Percentiles rank a stretch among this genome's conserved stretches.
These are phyloP conservation scores for Apiospora kogelbergensis DNA, from an alignment of 2,329 filamentous ascomycete species.

Conservation along the genomic window DNA sequence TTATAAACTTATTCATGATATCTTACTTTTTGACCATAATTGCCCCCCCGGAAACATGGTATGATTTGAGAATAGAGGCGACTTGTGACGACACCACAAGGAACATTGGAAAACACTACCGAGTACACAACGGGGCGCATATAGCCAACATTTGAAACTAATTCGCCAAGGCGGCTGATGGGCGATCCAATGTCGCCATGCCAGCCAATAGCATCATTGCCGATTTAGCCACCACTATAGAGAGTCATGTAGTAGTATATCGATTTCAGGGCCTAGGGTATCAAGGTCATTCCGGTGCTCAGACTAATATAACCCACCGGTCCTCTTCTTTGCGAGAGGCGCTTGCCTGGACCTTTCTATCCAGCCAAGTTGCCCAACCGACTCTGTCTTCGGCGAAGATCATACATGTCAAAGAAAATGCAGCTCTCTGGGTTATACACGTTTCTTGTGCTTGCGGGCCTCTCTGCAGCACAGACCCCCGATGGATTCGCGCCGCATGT, in stretches of 20 bases:
- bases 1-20: constrained; percentile 5
- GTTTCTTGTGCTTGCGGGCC: not conserved
- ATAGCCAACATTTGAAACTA: not conserved
- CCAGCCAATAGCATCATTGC: not conserved
- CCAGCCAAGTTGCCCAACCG: not conserved
- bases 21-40: not conserved
- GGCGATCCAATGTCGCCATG: not conserved
- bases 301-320: not conserved
- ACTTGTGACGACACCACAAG: not conserved
- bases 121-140: not conserved
- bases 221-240: not conserved
- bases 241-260: not conserved
- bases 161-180: constrained; percentile 13
- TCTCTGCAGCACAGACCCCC: constrained; percentile 9
- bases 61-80: not conserved
- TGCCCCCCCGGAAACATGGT: not conserved
- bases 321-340: not conserved
- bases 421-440: not conserved
- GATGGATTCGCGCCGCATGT: constrained; percentile 11
- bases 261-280: not conserved
- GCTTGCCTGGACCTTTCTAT: not conserved
- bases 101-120: not conserved
- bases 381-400: not conserved
- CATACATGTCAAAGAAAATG: not conserved
- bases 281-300: not conserved